These are phyloP conservation scores for Gracilaria domingensis DNA, from an alignment of 23 red algal species.

Conservation along the genomic window DNA sequence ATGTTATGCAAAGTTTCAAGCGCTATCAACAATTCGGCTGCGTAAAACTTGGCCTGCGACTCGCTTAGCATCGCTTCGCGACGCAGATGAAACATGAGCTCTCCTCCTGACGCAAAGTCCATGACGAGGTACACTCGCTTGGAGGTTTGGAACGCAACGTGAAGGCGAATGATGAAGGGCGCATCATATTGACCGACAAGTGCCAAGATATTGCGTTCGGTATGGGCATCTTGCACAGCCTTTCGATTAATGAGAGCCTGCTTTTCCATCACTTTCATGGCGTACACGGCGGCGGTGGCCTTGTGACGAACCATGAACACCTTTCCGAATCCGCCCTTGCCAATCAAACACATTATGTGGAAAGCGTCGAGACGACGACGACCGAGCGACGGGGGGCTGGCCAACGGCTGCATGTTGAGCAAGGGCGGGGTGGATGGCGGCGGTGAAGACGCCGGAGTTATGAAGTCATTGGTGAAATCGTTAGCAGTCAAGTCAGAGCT, in stretches of 20 bases:
- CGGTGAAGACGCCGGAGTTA: conserved; percentile 55
- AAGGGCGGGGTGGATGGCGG: conserved; percentile 34
- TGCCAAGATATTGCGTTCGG: conserved; percentile 92
- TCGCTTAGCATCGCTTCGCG: conserved; percentile 88
- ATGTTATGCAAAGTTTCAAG: conserved; percentile 90
- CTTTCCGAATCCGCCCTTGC: conserved; percentile 96
- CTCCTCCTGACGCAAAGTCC: conserved; percentile 94
- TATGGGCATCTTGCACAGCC: conserved; percentile 71
- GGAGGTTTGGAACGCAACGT: conserved; percentile 90
- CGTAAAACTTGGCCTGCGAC: conserved; percentile 88
- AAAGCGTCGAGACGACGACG: conserved; percentile 91
- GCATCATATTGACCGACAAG: conserved; percentile 59
- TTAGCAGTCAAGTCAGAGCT: conserved; percentile 27
- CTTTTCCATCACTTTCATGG: conserved; percentile 94
- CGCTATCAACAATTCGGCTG: conserved; percentile 91
- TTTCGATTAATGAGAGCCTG: conserved; percentile 71
- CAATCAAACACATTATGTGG: conserved; percentile 85
- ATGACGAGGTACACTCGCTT: conserved; percentile 92
- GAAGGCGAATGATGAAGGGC: conserved; percentile 93
- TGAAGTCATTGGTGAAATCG: conserved; percentile 56
- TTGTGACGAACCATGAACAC: conserved; percentile 91
- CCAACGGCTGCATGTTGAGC: not conserved
- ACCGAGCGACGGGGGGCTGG: conserved; percentile 47
- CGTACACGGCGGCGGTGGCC: conserved; percentile 84
- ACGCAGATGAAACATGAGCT: conserved; percentile 91